These are phyloP conservation scores for Fusarium sp. DNA, from an alignment of 2,329 filamentous ascomycete genomes.

Conservation along the genomic window DNA sequence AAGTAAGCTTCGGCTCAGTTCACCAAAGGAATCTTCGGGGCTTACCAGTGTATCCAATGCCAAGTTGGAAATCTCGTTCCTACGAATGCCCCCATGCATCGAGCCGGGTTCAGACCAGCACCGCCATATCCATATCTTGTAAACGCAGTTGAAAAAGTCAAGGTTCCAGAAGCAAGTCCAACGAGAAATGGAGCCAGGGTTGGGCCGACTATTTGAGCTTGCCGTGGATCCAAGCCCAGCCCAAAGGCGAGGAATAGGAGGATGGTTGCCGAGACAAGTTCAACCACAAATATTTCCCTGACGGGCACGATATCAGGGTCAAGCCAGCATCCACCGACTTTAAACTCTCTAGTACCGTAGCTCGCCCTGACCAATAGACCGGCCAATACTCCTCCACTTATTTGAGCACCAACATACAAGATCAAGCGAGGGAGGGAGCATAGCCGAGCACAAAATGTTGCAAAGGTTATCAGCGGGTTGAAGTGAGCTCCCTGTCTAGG, in stretches of 20 bases:
- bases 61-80: constrained; percentile 34
- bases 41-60: constrained; percentile 44
- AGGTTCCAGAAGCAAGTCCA: constrained; percentile 51
- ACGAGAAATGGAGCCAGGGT: constrained; percentile 61
- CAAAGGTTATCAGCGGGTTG: constrained; percentile 64
- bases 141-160: constrained; percentile 49
- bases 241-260: constrained; percentile 64
- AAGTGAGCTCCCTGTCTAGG: constrained; percentile 57
- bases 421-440: constrained; percentile 60
- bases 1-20: not conserved
- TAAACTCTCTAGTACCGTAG: constrained; percentile 43
- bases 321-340: constrained; percentile 46
- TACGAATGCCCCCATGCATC: constrained; percentile 37
- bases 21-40: accelerated
- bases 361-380: constrained; percentile 37
- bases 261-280: constrained; percentile 59
- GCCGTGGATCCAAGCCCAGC: constrained; percentile 63
- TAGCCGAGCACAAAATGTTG: constrained; percentile 62
- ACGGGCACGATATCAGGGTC: constrained; percentile 37
- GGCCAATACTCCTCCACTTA: constrained; percentile 53
- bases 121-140: constrained; percentile 41
- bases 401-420: constrained; percentile 61
- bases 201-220: constrained; percentile 60
- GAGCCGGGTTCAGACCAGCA: constrained; percentile 32
- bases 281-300: constrained; percentile 55